phyloP scores from a whole-genome alignment of 2,329 filamentous ascomycete species.

The Aspergillus texensis region DNA sequence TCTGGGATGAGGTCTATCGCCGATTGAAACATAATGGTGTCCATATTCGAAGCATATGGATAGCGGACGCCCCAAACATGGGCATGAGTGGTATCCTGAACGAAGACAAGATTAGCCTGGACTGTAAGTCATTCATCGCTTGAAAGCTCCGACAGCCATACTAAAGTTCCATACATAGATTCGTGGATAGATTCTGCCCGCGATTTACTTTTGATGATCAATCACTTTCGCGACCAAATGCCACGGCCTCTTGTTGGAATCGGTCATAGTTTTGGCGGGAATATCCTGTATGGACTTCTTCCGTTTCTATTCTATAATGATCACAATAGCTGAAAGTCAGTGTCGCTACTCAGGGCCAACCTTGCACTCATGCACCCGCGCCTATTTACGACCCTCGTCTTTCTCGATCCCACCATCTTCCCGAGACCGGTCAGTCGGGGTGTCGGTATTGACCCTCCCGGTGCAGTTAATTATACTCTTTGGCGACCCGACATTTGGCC shows the following conservation, averaged over 20 bases:
- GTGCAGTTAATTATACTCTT: slow-evolving; percentile 4
- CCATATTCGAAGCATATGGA: slow-evolving; percentile 11
- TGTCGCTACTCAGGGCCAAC: neutral
- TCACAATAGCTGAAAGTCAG: neutral
- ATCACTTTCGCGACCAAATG: slow-evolving; percentile 21
- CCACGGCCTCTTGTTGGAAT: slow-evolving; percentile 20
- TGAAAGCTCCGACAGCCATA: neutral
- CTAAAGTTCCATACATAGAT: neutral
- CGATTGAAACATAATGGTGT: neutral
- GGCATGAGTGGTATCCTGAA: slow-evolving; percentile 13
- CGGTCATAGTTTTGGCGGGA: slow-evolving; percentile 20
- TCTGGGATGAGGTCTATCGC: slow-evolving; percentile 9
- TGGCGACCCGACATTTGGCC: slow-evolving; percentile 14
- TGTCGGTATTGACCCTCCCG: neutral
- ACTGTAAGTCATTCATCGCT: slow-evolving; percentile 9
- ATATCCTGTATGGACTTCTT: neutral
- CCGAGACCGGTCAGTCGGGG: neutral
- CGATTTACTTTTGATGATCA: slow-evolving; percentile 21
- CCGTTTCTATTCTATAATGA: too few relatives aligned
- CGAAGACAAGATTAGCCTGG: slow-evolving; percentile 14
- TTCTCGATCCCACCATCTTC: slow-evolving; percentile 16
- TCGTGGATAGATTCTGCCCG: slow-evolving; percentile 20
- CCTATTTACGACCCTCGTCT: slow-evolving; percentile 10
- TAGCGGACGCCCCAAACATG: slow-evolving; percentile 17
- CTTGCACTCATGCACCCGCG: slow-evolving; percentile 11